Conservation (phyloP, 2,329 filamentous ascomycete species). For the Graphilbum ipis-grandicollis region DNA sequence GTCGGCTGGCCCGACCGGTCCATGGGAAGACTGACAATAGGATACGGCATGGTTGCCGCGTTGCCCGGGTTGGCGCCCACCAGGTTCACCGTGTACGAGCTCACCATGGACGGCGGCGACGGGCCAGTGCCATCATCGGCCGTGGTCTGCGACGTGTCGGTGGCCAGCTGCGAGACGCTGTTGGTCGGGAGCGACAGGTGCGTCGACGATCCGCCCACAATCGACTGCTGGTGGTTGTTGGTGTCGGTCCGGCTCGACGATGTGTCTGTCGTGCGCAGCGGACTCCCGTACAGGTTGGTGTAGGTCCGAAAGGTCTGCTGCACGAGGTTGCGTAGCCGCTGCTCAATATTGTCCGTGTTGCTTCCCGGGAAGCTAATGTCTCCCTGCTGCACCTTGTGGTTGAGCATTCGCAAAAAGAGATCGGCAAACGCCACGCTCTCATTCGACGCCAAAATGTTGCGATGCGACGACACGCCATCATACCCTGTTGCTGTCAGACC, state of each 20-base stretch:
- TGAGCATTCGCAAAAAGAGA: conserved; percentile 11
- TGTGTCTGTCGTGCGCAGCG: conserved; percentile 7
- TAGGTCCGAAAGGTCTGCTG: conserved; percentile 11
- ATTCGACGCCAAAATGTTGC: conserved; percentile 3
- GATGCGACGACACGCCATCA: conserved; percentile 4
- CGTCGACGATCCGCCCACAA: conserved; percentile 6
- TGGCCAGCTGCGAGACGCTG: conserved; percentile 2
- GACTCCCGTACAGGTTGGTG: conserved; percentile 8
- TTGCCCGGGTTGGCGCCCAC: background rate
- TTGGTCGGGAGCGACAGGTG: conserved; percentile 2
- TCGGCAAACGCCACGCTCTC: conserved; percentile 11
- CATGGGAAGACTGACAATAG: background rate
- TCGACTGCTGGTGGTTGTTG: conserved; percentile 1
- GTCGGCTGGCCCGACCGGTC: background rate
- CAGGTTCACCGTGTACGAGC: background rate
- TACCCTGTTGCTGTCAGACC: conserved; percentile 7
- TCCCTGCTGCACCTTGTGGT: conserved; percentile 11
- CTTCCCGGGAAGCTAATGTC: conserved; percentile 9
- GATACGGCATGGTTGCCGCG: background rate
- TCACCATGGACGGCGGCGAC: background rate
- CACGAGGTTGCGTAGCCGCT: conserved; percentile 9
- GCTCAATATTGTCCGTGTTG: conserved; percentile 6
- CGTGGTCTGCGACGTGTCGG: conserved; percentile 1
- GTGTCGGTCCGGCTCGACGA: conserved; percentile 8
- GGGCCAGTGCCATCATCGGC: background rate